Percentiles rank a stretch among this genome's conserved stretches.
These are phyloP conservation scores for Iodosphaeria phyllophila DNA, from an alignment of 2,329 filamentous ascomycete species.

Conservation along the genomic window DNA sequence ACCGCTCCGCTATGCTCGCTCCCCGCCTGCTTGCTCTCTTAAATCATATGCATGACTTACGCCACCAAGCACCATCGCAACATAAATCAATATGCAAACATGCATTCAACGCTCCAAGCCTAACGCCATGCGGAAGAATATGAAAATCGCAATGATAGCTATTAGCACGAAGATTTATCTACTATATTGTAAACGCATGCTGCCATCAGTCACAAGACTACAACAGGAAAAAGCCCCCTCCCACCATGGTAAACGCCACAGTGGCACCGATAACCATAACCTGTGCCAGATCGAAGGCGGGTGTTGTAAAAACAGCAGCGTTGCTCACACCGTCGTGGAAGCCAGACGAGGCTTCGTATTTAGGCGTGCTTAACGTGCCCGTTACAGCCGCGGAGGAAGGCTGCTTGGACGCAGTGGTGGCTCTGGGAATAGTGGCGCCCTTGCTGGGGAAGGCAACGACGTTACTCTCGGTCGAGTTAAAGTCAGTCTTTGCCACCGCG, in stretches of 20 bases:
- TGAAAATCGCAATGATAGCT: too few relatives aligned
- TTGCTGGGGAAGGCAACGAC: slow-evolving; percentile 29
- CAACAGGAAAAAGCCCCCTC: slow-evolving; percentile 14
- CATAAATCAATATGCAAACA: too few relatives aligned
- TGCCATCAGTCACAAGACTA: slow-evolving; percentile 1
- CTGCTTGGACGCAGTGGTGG: slow-evolving; percentile 23
- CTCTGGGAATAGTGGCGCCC: slow-evolving; percentile 29
- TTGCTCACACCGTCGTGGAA: slow-evolving; percentile 12
- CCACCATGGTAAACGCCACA: slow-evolving; percentile 14
- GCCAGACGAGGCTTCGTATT: slow-evolving; percentile 17
- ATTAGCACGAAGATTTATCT: too few relatives aligned
- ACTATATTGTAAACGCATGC: too few relatives aligned
- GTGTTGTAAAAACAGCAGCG: slow-evolving; percentile 4
- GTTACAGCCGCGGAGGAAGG: slow-evolving; percentile 8
- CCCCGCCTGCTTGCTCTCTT: too few relatives aligned
- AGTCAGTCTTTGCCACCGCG: slow-evolving; percentile 33
- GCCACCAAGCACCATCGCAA: too few relatives aligned
- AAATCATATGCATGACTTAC: too few relatives aligned
- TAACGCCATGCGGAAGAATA: too few relatives aligned
- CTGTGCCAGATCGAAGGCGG: slow-evolving; percentile 8
- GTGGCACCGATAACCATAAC: slow-evolving; percentile 11
- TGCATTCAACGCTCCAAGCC: too few relatives aligned
- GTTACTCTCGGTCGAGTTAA: slow-evolving; percentile 31
- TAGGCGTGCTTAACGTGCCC: slow-evolving; percentile 8
- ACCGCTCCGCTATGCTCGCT: too few relatives aligned